A percentile compares a stretch with the other conserved stretches of the same genome.
Conservation (phyloP, 331 rosid species). For the Telfairia occidentalis region DNA sequence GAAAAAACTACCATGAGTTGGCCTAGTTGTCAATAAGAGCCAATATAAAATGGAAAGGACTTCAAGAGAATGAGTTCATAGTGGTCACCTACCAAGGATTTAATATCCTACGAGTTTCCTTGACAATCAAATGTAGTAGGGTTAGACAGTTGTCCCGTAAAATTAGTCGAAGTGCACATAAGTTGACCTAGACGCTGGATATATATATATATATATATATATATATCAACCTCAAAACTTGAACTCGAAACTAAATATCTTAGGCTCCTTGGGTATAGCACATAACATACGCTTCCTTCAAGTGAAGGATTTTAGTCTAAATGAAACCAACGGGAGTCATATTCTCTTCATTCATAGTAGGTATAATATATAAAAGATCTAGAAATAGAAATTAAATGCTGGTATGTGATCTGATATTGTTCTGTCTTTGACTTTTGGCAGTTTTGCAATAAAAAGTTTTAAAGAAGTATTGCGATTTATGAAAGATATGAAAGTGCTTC, state of each 20-base stretch:
- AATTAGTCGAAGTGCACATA: too few relatives aligned
- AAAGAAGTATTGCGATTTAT: slow-evolving; percentile 31
- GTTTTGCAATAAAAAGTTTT: slow-evolving; percentile 18
- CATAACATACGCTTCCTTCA: neutral
- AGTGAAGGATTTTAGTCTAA: neutral
- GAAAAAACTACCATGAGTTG: too few relatives aligned
- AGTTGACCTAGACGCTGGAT: too few relatives aligned
- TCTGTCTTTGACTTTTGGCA: slow-evolving; percentile 26
- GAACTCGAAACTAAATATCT: neutral
- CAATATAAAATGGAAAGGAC: too few relatives aligned
- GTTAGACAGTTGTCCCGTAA: too few relatives aligned
- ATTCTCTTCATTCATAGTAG: neutral
- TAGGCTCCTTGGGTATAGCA: neutral
- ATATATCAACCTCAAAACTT: neutral
- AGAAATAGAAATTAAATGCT: neutral
- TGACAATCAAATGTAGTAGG: too few relatives aligned
- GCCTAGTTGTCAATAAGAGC: too few relatives aligned
- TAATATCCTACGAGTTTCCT: too few relatives aligned
- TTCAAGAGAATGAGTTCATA: too few relatives aligned
- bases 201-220: too few relatives aligned
- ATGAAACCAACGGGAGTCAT: neutral
- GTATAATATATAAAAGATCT: neutral
- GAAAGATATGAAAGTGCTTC: slow-evolving; percentile 55
- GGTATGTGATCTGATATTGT: neutral
- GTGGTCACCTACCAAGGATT: too few relatives aligned